Percentiles rank a stretch among this genome's conserved stretches.
These are phyloP conservation scores for Phytophthora cajani DNA, from an alignment of 352 stramenopile species.

Conservation along the genomic window DNA sequence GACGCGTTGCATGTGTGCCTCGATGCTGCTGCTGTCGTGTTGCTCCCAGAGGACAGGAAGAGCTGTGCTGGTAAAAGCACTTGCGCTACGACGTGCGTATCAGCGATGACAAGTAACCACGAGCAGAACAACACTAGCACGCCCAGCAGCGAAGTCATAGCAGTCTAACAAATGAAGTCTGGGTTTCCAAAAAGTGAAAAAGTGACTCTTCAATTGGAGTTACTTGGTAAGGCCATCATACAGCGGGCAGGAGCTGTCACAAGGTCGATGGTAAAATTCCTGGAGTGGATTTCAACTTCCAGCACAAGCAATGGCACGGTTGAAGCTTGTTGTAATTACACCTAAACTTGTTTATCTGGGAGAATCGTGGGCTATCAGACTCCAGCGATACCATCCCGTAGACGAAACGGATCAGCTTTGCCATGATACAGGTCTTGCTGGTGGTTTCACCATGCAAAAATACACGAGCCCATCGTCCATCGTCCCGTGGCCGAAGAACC, in stretches of 20 bases:
- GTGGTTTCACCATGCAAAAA: constrained; percentile 42
- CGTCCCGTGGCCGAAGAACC: constrained; percentile 19
- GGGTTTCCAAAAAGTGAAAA: constrained; percentile 7
- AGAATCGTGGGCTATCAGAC: too few relatives aligned
- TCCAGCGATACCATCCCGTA: constrained; percentile 12
- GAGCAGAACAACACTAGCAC: constrained; percentile 15
- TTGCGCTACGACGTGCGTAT: constrained; percentile 15
- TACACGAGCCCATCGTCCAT: constrained; percentile 13
- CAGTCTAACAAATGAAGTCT: neutral
- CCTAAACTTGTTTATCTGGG: too few relatives aligned
- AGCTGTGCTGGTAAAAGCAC: constrained; percentile 18
- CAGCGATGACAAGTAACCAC: constrained; percentile 5
- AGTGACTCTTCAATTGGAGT: constrained; percentile 41
- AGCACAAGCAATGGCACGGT: neutral
- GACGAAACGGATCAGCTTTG: constrained; percentile 19
- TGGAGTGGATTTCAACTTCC: neutral
- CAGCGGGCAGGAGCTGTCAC: neutral
- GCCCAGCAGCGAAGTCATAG: constrained; percentile 8
- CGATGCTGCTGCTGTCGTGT: constrained; percentile 10
- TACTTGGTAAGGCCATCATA: neutral
- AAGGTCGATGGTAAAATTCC: neutral
- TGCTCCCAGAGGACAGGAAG: constrained; percentile 9
- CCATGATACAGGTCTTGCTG: neutral
- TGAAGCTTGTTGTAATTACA: too few relatives aligned
- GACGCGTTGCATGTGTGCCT: constrained; percentile 37